Base-by-base conservation (phyloP, 768 basidiomycete species). In the Tulasnella sp. region DNA sequence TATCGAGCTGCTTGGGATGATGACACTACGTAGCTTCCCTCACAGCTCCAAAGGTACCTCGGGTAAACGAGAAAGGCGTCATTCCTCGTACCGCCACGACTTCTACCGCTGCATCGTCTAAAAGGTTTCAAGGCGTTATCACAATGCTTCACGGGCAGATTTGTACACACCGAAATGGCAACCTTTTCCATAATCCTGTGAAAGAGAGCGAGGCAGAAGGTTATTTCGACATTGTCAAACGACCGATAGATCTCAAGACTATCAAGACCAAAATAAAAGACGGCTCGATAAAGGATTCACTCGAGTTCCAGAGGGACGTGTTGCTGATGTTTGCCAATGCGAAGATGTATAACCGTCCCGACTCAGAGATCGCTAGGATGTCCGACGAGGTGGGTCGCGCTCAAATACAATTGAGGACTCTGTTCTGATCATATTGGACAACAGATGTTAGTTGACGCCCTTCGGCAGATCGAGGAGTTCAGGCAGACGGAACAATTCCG, bases 241-340 rank as follows among this genome's bases (percentile, higher is more conserved):
- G 91, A n/a, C 94, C 97, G 2, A 96, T 96, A 89, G 96, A 98
- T 82, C 87, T 99, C 75, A 97, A 96, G 83, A 96, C 93, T 0
- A 93, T 99, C 81, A 94, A 94, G 82, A 85, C 85, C n/a, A 88
- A 87, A 78, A 89, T 97, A 76, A 93, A 92, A 80, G 94, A 96
- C 79, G 94, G 94, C 0, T 78, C 88, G 2, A 94, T 97, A 68
- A 85, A 87, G 4, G 94, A 88, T 79, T 92, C 93, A 0, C 86
- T 91, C 39, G 95, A 98, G 81, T 97, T 91, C 80, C 92, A 96
- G 81, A 86, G 94, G 78, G 97, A 97, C 80, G 88, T 96, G 12
- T 91, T 89, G 81, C 85, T 97, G 78, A 97, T 98, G 91, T 97
- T 97, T 83, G 93, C 94, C 9, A 98, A 99, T 82, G 93, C 97